Evolutionary conservation across 2,329 filamentous ascomycete species (phyloP), one percentile per base, ranked within the genome.

Genomic region (Cyanodermella asteris): DNA sequence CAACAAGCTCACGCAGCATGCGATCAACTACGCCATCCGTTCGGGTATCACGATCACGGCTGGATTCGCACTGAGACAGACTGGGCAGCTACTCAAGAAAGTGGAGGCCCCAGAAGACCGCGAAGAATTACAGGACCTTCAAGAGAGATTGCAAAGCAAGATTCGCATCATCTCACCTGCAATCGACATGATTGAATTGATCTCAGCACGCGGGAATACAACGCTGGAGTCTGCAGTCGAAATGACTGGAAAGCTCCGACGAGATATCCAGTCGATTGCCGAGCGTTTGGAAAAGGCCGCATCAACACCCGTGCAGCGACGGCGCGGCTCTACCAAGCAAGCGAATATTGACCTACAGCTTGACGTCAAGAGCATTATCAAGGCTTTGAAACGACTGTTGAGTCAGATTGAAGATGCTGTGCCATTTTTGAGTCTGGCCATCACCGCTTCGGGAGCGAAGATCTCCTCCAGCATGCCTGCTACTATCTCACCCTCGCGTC

Each of bases 101-200:
- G n/a, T 13, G 6, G 8, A 18, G 12, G 22, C 6, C 5, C 19
- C 17, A 19, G 63, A 61, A 36, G 61, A 69, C 15, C 60, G 74
- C 24, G 63, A 73, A 30, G 76, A 91, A 44, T 58, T 94, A 5
- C 59, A 66, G 28, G 47, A 52, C 3, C 53, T 93, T 8, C 80
- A 90, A 41, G 58, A 67, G 26, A 63, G 72, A 2, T 59, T 94
- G 4, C 67, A 91, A 38, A 70, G 64, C 46, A 94, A 91, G 46
- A 91, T 94, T 38, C 73, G 70, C 69, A 78, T 91, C 35, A 71
- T 93, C 22, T 81, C 80, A 7, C 82, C 82, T 1, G 76, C 80
- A 7, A 84, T 91, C 40, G 80, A 91, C 43, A 70, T 91, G 56
- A 80, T 91, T 38, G 78, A 91, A 45, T 62, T 93, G 38, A 87